Conservation (phyloP, 495 filamentous ascomycete species). For the Lasiosphaeria ovina region DNA sequence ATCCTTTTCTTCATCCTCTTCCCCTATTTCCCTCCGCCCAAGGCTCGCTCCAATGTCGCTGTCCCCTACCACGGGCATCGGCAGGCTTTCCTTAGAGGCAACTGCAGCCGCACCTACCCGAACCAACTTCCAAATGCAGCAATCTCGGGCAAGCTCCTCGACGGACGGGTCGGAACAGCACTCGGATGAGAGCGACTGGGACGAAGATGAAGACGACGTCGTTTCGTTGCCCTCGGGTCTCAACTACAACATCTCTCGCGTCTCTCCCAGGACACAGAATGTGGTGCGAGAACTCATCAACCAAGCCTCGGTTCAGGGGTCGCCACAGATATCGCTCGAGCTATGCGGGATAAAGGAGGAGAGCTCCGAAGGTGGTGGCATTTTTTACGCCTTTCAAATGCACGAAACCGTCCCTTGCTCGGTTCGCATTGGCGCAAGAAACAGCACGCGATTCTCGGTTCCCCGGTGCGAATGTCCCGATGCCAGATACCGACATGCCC, state of each 20-base stretch:
- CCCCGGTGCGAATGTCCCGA: conserved; percentile 44
- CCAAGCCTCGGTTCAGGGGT: conserved; percentile 15
- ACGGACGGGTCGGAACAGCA: conserved; percentile 14
- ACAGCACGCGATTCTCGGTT: conserved; percentile 32
- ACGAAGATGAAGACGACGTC: conserved; percentile 33
- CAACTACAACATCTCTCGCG: conserved; percentile 32
- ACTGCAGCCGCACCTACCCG: conserved; percentile 9
- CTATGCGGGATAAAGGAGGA: conserved; percentile 40
- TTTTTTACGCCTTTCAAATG: conserved; percentile 48
- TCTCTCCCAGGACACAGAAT: conserved; percentile 21
- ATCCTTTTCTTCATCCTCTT: conserved; percentile 7
- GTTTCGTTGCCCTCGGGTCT: conserved; percentile 38
- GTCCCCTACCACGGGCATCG: conserved; percentile 38
- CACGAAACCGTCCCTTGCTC: conserved; percentile 46
- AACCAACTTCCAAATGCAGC: conserved; percentile 26
- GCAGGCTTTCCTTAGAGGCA: conserved; percentile 39
- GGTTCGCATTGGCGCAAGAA: conserved; percentile 38
- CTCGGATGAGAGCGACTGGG: conserved; percentile 31
- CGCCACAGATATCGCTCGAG: conserved; percentile 42
- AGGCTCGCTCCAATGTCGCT: conserved; percentile 26
- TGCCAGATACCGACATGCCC: conserved; percentile 20
- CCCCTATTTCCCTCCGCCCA: conserved; percentile 3
- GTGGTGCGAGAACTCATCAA: conserved; percentile 25
- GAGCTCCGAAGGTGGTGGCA: conserved; percentile 28
- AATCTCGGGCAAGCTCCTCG: conserved; percentile 12